phyloP scores from a whole-genome alignment of 129 eudicot species.

The Helichrysum umbraculigerum region DNA sequence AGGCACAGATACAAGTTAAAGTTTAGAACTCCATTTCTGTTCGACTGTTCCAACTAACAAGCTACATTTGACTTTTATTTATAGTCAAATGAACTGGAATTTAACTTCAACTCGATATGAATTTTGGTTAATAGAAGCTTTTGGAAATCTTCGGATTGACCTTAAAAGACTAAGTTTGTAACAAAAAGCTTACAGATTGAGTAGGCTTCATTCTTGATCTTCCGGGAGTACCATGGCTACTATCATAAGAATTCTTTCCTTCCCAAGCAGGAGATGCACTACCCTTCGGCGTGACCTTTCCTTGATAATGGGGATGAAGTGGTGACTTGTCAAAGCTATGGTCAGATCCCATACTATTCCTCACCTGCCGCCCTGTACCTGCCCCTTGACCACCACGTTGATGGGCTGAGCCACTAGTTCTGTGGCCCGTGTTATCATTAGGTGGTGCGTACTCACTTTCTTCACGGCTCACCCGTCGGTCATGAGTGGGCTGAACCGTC shows the following conservation, averaged over 20 bases:
- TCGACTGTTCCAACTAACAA: slow-evolving; percentile 9
- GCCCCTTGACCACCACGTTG: slow-evolving; percentile 60
- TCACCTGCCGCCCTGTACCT: slow-evolving; percentile 51
- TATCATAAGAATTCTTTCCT: slow-evolving; percentile 39
- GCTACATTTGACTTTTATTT: slow-evolving; percentile 18
- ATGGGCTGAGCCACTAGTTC: slow-evolving; percentile 43
- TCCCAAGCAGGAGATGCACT: slow-evolving; percentile 50
- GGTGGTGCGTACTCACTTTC: slow-evolving; percentile 51
- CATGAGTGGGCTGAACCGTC: slow-evolving; percentile 39
- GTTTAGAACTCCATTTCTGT: background rate
- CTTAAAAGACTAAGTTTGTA: slow-evolving; percentile 7
- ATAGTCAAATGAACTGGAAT: background rate
- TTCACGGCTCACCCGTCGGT: slow-evolving; percentile 46
- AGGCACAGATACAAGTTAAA: background rate
- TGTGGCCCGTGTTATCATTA: slow-evolving; percentile 36
- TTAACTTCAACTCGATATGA: background rate
- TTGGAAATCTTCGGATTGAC: slow-evolving; percentile 3
- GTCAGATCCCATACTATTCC: slow-evolving; percentile 61
- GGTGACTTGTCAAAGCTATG: slow-evolving; percentile 77
- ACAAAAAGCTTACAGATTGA: slow-evolving; percentile 55
- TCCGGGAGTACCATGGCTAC: slow-evolving; percentile 67
- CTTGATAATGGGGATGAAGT: slow-evolving; percentile 68
- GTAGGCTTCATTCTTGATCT: slow-evolving; percentile 57
- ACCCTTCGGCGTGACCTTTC: slow-evolving; percentile 44
- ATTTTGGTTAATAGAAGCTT: background rate